Conservation (phyloP, 306 rosid genomes). For the Canavalia ensiformis region DNA sequence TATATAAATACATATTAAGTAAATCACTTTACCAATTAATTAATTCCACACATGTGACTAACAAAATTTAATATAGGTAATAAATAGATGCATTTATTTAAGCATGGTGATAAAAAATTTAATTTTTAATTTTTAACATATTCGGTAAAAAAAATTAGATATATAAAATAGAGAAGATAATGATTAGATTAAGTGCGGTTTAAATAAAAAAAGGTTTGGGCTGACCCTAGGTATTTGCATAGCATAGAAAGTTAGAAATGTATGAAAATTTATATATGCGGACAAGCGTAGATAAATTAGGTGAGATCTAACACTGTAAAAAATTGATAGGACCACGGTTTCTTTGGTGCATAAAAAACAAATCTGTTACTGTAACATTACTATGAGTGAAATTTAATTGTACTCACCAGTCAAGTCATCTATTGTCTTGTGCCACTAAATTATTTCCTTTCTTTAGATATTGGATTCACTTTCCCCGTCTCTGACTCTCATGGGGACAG, state of each 20-base stretch:
- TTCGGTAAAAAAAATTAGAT: too few species aligned
- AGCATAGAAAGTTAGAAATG: too few species aligned
- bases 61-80: too few species aligned
- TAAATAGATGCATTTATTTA: too few species aligned
- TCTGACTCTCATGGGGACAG: slow-evolving; percentile 59
- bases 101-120: too few species aligned
- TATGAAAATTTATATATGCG: not conserved
- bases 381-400: not conserved
- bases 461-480: slow-evolving; percentile 37
- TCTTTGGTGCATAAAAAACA: not conserved
- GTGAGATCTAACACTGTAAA: not conserved
- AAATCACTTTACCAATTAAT: not conserved
- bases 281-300: slow-evolving; percentile 1
- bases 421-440: not conserved
- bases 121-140: too few species aligned
- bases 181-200: not conserved
- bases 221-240: too few species aligned
- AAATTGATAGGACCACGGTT: not conserved
- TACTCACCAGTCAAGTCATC: not conserved
- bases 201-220: not conserved
- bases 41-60: not conserved
- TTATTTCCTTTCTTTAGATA: not conserved
- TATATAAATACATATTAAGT: not conserved
- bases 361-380: not conserved
- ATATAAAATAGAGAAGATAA: not conserved